Percentiles rank a stretch among this genome's conserved stretches.
phyloP scores from a whole-genome alignment of 2,329 filamentous ascomycete genomes.

The Apiospora koreana region DNA sequence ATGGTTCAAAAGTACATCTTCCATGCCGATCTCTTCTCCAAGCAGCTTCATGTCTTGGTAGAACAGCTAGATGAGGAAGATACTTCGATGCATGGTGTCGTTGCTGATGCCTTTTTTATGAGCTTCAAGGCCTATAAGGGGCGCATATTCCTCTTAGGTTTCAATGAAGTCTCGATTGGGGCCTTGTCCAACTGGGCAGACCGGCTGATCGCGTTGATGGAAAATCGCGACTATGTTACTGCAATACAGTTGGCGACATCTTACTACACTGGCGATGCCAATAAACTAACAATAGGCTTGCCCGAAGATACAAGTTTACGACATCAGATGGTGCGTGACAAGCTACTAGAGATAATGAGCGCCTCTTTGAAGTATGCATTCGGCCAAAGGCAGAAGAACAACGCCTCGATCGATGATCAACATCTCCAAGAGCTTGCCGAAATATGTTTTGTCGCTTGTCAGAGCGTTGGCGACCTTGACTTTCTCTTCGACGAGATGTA shows the following conservation, averaged over 20 bases:
- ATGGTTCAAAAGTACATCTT: slow-evolving; percentile 90
- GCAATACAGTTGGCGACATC: slow-evolving; percentile 88
- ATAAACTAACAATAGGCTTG: slow-evolving; percentile 90
- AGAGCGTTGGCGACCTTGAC: slow-evolving; percentile 74
- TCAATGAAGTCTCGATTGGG: slow-evolving; percentile 89
- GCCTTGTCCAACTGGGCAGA: slow-evolving; percentile 97
- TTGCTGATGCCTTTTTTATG: slow-evolving; percentile 97
- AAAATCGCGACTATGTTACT: slow-evolving; percentile 91
- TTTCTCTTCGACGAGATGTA: slow-evolving; percentile 93
- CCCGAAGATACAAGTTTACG: slow-evolving; percentile 78
- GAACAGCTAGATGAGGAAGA: slow-evolving; percentile 89
- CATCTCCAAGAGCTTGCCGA: slow-evolving; percentile 78
- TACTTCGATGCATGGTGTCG: slow-evolving; percentile 87
- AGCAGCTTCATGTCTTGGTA: slow-evolving; percentile 79
- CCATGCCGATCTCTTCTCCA: slow-evolving; percentile 86
- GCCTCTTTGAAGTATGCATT: slow-evolving; percentile 92
- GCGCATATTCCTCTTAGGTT: slow-evolving; percentile 87
- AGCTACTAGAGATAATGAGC: slow-evolving; percentile 88
- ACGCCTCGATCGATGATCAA: slow-evolving; percentile 46
- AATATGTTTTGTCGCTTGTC: slow-evolving; percentile 80
- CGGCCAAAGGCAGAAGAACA: slow-evolving; percentile 58
- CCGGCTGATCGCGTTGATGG: slow-evolving; percentile 88
- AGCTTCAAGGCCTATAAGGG: slow-evolving; percentile 96
- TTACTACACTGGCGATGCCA: slow-evolving; percentile 88
- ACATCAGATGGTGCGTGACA: slow-evolving; percentile 82